Evolutionary conservation across 108 stramenopile genomes (phyloP), one percentile per base, ranked within the genome.

Genomic region (Cyclotella kingstonii): DNA sequence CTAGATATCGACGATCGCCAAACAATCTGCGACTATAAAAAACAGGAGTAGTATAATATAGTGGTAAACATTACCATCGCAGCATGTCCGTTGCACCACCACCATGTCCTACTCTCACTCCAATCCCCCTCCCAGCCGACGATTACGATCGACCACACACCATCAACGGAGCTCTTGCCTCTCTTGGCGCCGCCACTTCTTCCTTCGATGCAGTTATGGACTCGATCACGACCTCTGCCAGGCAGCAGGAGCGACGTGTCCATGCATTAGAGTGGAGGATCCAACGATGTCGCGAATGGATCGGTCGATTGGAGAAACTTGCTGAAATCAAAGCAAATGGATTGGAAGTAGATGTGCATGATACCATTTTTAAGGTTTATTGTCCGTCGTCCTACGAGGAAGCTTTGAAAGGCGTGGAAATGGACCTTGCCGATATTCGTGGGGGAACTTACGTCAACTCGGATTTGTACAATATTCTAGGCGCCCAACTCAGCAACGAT

Each of bases 131-230:
- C 48, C 69, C 77, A 12, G 44, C 71, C 26, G 71, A 78, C 65
- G 68, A 78, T 34, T 54, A 46, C 59, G 77, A 78, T 41, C 71
- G 44, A 29, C 48, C 42, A 31, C 77, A 78, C 55, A 48, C 77
- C 6, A 40, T 43, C 4, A 48, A 60, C 39, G 65, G 61, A 2
- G 38, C 56, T 17, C 66, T 78, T 19, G 54, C 77, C 4, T 78
- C 77, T 23, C 60, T 78, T 44, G 30, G 27, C 42, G 66, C 64
- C 34, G 48, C 66, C 29, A 61, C 71, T 14, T 41, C 63, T 39
- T 55, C 77, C 22, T 70, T 73, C 71, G 77, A 78, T 15, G 77
- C 68, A 29, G 58, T 67, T 25, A 47, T 68, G 59, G 66, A 67
- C 49, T 30, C 77, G 5, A 51, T 78, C 18, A 12, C 22, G 7